Conservation (phyloP, 2,329 filamentous ascomycete genomes). For the Diplodia seriata region DNA sequence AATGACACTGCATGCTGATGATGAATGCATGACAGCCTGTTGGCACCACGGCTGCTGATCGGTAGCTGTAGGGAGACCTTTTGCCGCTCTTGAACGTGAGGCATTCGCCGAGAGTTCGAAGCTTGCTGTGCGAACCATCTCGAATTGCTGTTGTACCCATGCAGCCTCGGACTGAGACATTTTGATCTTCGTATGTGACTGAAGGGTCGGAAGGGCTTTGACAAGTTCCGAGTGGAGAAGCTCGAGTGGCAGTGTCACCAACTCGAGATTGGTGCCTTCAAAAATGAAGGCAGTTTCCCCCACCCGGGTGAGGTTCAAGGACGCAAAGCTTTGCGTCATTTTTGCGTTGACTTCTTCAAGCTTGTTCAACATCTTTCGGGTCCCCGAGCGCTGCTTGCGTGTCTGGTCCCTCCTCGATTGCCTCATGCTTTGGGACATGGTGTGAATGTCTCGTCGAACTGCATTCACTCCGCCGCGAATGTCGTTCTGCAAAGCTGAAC, state of each 20-base stretch:
- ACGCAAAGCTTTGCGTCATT: background rate
- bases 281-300: background rate
- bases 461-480: background rate
- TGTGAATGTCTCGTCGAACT: background rate
- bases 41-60: background rate
- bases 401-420: background rate
- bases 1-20: background rate
- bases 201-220: background rate
- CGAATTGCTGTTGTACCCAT: constrained; percentile 13
- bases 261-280: constrained; percentile 4
- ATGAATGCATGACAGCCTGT: background rate
- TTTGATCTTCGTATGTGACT: background rate
- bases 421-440: background rate
- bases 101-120: background rate
- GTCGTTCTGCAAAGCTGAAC: background rate
- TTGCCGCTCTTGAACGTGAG: background rate
- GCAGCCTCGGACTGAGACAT: background rate
- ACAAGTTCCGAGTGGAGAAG: constrained; percentile 5
- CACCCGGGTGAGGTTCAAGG: background rate
- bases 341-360: background rate
- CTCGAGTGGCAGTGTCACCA: background rate
- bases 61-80: background rate
- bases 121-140: background rate
- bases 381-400: background rate
- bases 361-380: background rate